Percentiles rank a stretch among this genome's conserved stretches.
These are phyloP conservation scores for Rhodotorula babjevae DNA, from an alignment of 768 basidiomycete genomes.

Conservation along the genomic window DNA sequence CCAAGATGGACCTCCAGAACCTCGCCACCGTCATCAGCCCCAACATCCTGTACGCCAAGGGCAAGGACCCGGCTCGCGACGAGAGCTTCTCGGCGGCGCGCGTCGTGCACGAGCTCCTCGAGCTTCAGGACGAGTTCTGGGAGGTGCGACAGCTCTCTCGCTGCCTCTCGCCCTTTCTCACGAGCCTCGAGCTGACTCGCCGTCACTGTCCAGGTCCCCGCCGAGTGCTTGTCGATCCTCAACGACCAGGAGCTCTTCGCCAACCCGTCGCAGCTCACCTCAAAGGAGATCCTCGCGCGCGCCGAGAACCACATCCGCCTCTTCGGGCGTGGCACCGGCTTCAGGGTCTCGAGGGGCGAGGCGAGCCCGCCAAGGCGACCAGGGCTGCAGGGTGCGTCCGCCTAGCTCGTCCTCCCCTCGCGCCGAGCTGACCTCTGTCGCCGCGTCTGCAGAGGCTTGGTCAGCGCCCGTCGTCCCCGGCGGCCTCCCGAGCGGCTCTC, in stretches of 20 bases:
- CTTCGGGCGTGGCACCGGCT: background rate
- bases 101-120: slow-evolving; percentile 77
- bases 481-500: background rate
- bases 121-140: slow-evolving; percentile 92
- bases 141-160: slow-evolving; percentile 49
- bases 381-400: slow-evolving; percentile 24
- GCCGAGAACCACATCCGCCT: slow-evolving; percentile 54
- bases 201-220: slow-evolving; percentile 54
- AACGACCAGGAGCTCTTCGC: slow-evolving; percentile 88
- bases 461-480: slow-evolving; percentile 25
- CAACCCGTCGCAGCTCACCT: slow-evolving; percentile 78
- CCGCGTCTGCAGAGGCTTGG: slow-evolving; percentile 18
- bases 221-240: slow-evolving; percentile 78
- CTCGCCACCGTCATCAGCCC: slow-evolving; percentile 95
- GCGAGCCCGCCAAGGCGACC: slow-evolving; percentile 20
- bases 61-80: slow-evolving; percentile 75
- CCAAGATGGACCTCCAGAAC: slow-evolving; percentile 95
- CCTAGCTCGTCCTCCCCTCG: background rate
- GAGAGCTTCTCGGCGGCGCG: slow-evolving; percentile 87
- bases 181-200: background rate
- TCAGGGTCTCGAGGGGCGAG: slow-evolving; percentile 22
- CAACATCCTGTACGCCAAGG: slow-evolving; percentile 83
- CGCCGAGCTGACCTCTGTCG: background rate
- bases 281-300: slow-evolving; percentile 93
- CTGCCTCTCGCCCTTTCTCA: background rate